These are phyloP conservation scores for Protomyces pachydermus DNA, from an alignment of 1,139 yeast genomes.

Conservation along the genomic window DNA sequence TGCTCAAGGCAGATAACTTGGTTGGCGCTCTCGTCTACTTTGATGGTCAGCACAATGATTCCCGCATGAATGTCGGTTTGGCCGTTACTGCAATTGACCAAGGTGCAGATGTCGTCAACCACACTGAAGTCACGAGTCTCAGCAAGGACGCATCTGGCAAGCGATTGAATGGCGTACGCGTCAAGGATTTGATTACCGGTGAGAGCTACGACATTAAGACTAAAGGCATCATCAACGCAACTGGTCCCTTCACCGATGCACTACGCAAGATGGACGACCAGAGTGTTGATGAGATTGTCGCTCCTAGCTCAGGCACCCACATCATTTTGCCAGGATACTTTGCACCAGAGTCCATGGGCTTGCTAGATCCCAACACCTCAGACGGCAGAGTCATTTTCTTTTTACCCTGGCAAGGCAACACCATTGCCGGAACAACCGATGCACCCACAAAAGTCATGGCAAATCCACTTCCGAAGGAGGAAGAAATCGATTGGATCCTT, in stretches of 20 bases:
- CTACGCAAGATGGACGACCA: conserved; percentile 77
- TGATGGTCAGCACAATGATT: conserved; percentile 90
- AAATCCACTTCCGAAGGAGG: conserved; percentile 81
- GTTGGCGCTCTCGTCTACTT: conserved; percentile 91
- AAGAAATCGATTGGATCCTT: conserved; percentile 82
- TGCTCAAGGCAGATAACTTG: conserved; percentile 71
- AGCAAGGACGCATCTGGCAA: conserved; percentile 54
- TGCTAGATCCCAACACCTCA: conserved; percentile 83
- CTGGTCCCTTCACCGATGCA: conserved; percentile 88
- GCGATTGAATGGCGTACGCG: conserved; percentile 69
- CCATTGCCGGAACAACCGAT: conserved; percentile 94
- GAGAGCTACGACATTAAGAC: conserved; percentile 49
- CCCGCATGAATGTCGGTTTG: conserved; percentile 81
- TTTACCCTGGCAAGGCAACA: conserved; percentile 97
- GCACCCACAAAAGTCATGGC: conserved; percentile 57
- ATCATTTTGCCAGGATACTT: conserved; percentile 87
- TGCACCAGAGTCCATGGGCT: conserved; percentile 82
- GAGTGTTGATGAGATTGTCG: conserved; percentile 65
- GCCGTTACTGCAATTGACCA: conserved; percentile 79
- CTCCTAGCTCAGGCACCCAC: conserved; percentile 93
- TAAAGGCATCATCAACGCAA: conserved; percentile 79
- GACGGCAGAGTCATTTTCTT: conserved; percentile 97
- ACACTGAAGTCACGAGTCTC: conserved; percentile 72
- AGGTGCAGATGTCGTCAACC: conserved; percentile 88
- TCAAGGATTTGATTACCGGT: conserved; percentile 49